phyloP scores from a whole-genome alignment of 2,329 filamentous ascomycete species.

The Venturia effusa region DNA sequence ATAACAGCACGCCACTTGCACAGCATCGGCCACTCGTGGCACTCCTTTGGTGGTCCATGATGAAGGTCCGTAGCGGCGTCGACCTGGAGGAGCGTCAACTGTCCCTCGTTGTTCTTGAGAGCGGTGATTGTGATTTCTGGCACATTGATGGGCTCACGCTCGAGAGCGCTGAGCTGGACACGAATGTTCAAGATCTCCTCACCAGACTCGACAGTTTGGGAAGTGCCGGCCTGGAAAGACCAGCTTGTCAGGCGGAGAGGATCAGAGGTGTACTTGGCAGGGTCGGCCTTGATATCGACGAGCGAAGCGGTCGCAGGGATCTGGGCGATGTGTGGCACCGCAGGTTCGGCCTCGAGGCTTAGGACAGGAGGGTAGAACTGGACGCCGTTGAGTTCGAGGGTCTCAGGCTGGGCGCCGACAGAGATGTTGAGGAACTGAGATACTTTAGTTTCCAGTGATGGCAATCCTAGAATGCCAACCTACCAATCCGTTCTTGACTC shows the following conservation, averaged over 20 bases:
- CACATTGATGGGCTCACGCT: constrained; percentile 21
- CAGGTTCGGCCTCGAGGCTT: not conserved
- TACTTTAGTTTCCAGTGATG: not conserved
- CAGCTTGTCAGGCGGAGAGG: constrained; percentile 24
- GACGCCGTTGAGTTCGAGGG: constrained; percentile 24
- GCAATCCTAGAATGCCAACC: constrained; percentile 16
- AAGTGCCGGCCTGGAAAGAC: constrained; percentile 21
- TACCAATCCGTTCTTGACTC: constrained; percentile 24
- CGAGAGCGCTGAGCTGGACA: constrained; percentile 25
- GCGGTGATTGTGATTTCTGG: constrained; percentile 26
- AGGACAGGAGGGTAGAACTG: constrained; percentile 27
- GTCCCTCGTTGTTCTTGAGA: constrained; percentile 25
- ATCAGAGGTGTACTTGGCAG: constrained; percentile 15
- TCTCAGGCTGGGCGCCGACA: constrained; percentile 21
- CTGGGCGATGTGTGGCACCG: constrained; percentile 19
- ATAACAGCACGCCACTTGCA: constrained; percentile 32
- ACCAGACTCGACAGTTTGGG: constrained; percentile 25
- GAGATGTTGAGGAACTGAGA: constrained; percentile 24
- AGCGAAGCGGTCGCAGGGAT: constrained; percentile 18
- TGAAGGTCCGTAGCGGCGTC: constrained; percentile 14
- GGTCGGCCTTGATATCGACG: constrained; percentile 13
- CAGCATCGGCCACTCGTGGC: constrained; percentile 24
- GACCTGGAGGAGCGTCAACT: constrained; percentile 28
- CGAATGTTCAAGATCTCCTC: constrained; percentile 29
- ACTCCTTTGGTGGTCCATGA: constrained; percentile 8